Base-by-base conservation (phyloP, 2,329 filamentous ascomycete genomes). In the Colletotrichum phormii region DNA sequence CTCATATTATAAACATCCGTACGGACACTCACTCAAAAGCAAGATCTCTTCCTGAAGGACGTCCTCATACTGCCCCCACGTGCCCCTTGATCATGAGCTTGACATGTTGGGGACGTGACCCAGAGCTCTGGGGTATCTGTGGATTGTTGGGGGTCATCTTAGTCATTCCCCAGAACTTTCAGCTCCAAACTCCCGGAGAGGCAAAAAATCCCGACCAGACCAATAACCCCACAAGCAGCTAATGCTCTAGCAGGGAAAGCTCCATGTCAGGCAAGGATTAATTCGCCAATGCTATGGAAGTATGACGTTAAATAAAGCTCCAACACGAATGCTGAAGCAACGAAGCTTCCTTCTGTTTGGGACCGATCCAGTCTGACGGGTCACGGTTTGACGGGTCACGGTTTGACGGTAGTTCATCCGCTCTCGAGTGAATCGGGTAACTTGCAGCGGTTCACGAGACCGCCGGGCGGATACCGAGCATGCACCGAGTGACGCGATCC, bases 41-140 rank as follows among this genome's bases (percentile, higher is more conserved):
- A 87, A 93, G 77, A 91, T 97, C 90, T 93, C 97, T 80, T 81
- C 81, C 3, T 98, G 95, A 89, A 93, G 11, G 85, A 86, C 7
- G 93, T 97, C 74, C 81, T 98, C 58, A 95, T 94, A 92, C 85
- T 85, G 78, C 95, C 98, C 86, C 35, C 35, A 42, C 35, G 35
- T 42, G 35, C 35, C 35, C 35, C 84, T 98, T 74, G 93, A 97
- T 78, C 92, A 95, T 77, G 95, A 98, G 86, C 95, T 98, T 5
- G 85, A 87, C 80, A 89, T 93, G 75, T 81, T 98, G 49, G 90
- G 92, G 2, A 95, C 95, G 51, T 93, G 96, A 46, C 18, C 42
- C 42, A 7, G 8, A n/a, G 42, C 42, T 46, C 42, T n/a, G 35
- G 35, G 15, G 35, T 15, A 15, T 15, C 35, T 42, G 35, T 15